Evolutionary conservation across 331 rosid genomes (phyloP).

Genomic region (Malus hybrid): DNA sequence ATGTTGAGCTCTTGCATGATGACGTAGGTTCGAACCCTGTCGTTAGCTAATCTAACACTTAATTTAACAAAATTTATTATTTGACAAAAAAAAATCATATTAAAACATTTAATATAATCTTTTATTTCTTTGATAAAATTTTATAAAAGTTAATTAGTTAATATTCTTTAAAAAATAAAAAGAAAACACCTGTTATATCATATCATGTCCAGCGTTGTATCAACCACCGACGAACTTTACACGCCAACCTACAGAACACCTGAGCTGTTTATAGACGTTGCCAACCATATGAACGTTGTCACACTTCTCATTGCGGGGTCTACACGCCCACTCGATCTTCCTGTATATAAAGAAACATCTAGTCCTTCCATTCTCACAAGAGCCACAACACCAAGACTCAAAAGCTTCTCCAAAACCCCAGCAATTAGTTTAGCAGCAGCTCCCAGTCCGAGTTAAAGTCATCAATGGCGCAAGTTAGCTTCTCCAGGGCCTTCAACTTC

Average conservation of each 20-base stretch:
- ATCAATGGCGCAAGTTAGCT: neutral
- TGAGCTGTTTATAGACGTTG: neutral
- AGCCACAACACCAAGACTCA: neutral
- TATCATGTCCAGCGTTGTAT: too few species aligned
- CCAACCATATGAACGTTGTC: neutral
- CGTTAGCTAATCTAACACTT: too few species aligned
- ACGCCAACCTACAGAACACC: neutral
- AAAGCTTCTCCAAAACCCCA: neutral
- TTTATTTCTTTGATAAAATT: too few species aligned
- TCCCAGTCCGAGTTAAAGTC: neutral
- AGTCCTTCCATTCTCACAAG: neutral
- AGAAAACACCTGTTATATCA: too few species aligned
- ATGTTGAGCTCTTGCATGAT: too few species aligned
- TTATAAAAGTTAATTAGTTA: too few species aligned
- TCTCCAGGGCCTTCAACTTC: slow-evolving; percentile 4
- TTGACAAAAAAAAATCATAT: too few species aligned
- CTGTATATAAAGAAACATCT: neutral
- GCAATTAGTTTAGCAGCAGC: neutral
- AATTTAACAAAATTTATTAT: too few species aligned
- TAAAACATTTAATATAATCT: too few species aligned
- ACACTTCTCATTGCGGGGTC: neutral
- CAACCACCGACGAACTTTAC: neutral
- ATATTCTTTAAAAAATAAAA: too few species aligned
- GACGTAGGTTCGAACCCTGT: too few species aligned
- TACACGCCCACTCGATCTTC: neutral